Base-by-base conservation (phyloP, 306 rosid species). In the Lupinus albus region DNA sequence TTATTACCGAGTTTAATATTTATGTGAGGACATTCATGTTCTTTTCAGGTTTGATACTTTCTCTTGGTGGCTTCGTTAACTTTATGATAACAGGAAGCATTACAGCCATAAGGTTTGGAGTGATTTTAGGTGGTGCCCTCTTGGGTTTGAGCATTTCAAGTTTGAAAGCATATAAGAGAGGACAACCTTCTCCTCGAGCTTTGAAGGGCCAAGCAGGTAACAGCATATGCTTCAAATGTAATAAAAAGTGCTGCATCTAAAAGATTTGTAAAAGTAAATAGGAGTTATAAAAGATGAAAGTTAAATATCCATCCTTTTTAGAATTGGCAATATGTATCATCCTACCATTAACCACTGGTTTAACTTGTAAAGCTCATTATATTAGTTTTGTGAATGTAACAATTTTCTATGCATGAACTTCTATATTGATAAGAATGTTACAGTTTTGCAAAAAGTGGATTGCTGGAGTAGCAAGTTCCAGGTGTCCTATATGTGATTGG, bases 181-280 rank as follows among this genome's bases (percentile, higher is more conserved):
- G 96, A 71, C 76, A 80, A 38, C 47, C 77, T 42, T 77, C 79
- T 76, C 78, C 91, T 60, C 73, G 83, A 21, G 84, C 87, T 54
- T 79, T 88, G 84, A 88, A 85, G 54, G 95, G 96, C 73, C 99
- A 94, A 76, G 76, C 96, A 72, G 97, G 99, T 94, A 78, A 78
- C 80, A 8, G 33, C 64, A 46, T 50, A 11, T 73, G 52, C 17
- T 60, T 73, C 30, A 9, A 64, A 71, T 64, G 65, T 58, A 48
- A 66, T 21, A 25, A 30, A 58, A 35, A 48, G 14, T 35, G 39
- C 30, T 5, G 39, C 51, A 15, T 42, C 35, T 14, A 56, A 53
- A 21, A 25, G 4, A 51, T 66, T 60, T 28, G 2, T 13, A 65
- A 38, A 58, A 60, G 35, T 41, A 55, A 62, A 11, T 39, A 39